Conservation (phyloP, 2,329 filamentous ascomycete species). For the Niveomyces coronatus region DNA sequence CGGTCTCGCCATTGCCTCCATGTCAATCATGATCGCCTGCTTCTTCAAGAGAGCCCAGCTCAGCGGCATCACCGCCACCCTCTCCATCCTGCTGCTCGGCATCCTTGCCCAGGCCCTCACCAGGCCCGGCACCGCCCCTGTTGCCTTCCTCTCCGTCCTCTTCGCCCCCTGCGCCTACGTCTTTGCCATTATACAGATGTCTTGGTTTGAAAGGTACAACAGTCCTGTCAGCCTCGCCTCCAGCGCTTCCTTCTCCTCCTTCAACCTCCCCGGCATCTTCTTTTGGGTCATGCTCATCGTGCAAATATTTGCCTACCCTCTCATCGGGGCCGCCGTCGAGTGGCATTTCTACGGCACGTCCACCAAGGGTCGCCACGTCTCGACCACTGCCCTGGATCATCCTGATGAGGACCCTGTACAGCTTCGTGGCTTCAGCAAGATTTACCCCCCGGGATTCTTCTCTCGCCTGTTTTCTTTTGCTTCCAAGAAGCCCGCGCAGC, state of each 20-base stretch:
- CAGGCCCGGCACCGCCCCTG: slow-evolving; percentile 49
- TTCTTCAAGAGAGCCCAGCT: slow-evolving; percentile 85
- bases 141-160: slow-evolving; percentile 60
- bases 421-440: slow-evolving; percentile 65
- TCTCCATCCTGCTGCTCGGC: slow-evolving; percentile 63
- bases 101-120: slow-evolving; percentile 71
- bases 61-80: slow-evolving; percentile 69
- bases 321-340: slow-evolving; percentile 67
- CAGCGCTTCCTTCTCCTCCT: slow-evolving; percentile 54
- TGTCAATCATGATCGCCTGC: slow-evolving; percentile 69
- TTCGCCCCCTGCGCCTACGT: slow-evolving; percentile 87
- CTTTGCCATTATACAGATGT: slow-evolving; percentile 65
- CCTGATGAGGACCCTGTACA: slow-evolving; percentile 48
- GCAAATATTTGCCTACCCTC: slow-evolving; percentile 68
- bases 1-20: slow-evolving; percentile 69
- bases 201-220: slow-evolving; percentile 60
- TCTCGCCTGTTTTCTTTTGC: slow-evolving; percentile 37
- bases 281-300: slow-evolving; percentile 69
- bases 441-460: slow-evolving; percentile 58
- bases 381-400: slow-evolving; percentile 18
- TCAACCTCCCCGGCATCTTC: slow-evolving; percentile 59
- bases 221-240: slow-evolving; percentile 50
- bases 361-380: slow-evolving; percentile 46
- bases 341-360: slow-evolving; percentile 65
- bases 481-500: slow-evolving; percentile 35